Conservation (phyloP, 495 filamentous ascomycete genomes). For the Collariella sp. region DNA sequence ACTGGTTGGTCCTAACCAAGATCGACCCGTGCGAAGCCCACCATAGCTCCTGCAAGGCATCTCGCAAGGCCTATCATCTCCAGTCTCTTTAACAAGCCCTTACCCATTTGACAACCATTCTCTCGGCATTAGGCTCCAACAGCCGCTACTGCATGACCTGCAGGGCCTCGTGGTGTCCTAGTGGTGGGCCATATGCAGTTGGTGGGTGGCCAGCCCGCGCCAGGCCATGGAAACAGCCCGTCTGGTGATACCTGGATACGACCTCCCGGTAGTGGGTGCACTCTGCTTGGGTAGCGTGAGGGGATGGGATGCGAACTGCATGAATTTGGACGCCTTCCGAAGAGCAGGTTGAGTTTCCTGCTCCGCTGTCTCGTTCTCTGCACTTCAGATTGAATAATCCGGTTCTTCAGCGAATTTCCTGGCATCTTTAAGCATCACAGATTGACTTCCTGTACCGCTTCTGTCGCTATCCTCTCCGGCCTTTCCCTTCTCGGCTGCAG, state of each 20-base stretch:
- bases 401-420: too few species aligned
- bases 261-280: not conserved
- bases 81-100: not conserved
- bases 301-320: too few species aligned
- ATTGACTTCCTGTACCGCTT: too few species aligned
- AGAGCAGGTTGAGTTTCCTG: too few species aligned
- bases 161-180: not conserved
- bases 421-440: too few species aligned
- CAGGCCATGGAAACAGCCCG: not conserved
- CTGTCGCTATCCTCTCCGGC: too few species aligned
- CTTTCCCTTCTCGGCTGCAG: too few species aligned
- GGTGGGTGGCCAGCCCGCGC: not conserved
- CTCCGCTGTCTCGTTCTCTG: too few species aligned
- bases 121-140: constrained; percentile 7
- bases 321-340: too few species aligned
- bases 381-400: too few species aligned
- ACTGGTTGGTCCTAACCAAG: not conserved
- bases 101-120: not conserved
- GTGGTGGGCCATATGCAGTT: not conserved
- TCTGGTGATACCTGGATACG: constrained; percentile 6
- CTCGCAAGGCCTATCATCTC: not conserved
- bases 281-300: too few species aligned
- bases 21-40: not conserved
- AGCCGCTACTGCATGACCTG: constrained; percentile 1
- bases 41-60: not conserved